Evolutionary conservation across 768 basidiomycete genomes (phyloP).

Genomic region (Leccinum subgranulosum): DNA sequence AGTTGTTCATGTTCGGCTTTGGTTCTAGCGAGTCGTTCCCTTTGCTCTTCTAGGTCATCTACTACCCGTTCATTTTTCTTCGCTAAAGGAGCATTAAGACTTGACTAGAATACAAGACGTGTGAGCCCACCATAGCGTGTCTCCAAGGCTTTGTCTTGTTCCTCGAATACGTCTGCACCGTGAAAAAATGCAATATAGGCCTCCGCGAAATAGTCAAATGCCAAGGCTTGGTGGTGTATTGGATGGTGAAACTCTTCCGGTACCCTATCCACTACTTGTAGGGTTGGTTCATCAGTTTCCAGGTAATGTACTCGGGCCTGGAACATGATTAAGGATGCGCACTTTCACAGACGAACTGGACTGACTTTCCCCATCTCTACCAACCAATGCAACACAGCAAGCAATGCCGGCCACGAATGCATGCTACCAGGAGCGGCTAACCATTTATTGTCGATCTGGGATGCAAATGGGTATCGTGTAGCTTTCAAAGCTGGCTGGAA

Average conservation of each 20-base stretch:
- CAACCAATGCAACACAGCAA: constrained; percentile 92
- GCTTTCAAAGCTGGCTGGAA: constrained; percentile 72
- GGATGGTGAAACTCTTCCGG: constrained; percentile 76
- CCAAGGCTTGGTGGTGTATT: constrained; percentile 70
- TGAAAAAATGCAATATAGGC: constrained; percentile 70
- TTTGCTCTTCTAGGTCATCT: constrained; percentile 58
- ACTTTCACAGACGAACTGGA: constrained; percentile 2
- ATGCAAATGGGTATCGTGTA: constrained; percentile 77
- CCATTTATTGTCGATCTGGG: constrained; percentile 81
- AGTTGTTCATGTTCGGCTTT: constrained; percentile 56
- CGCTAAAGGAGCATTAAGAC: constrained; percentile 36
- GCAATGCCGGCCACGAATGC: constrained; percentile 87
- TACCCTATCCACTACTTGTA: constrained; percentile 57
- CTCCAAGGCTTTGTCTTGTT: constrained; percentile 68
- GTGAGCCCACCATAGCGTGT: constrained; percentile 65
- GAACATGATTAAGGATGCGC: not conserved
- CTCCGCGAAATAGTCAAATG: constrained; percentile 69
- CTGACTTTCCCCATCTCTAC: constrained; percentile 79
- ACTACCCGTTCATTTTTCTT: constrained; percentile 71
- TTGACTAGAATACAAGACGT: not conserved
- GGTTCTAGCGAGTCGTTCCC: constrained; percentile 42
- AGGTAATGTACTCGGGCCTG: constrained; percentile 44
- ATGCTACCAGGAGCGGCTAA: constrained; percentile 84
- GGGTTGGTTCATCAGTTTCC: constrained; percentile 61
- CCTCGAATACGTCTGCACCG: constrained; percentile 62